These are phyloP conservation scores for Lodderomyces oxycetoniae DNA, from an alignment of 1,139 yeast species.

Conservation along the genomic window DNA sequence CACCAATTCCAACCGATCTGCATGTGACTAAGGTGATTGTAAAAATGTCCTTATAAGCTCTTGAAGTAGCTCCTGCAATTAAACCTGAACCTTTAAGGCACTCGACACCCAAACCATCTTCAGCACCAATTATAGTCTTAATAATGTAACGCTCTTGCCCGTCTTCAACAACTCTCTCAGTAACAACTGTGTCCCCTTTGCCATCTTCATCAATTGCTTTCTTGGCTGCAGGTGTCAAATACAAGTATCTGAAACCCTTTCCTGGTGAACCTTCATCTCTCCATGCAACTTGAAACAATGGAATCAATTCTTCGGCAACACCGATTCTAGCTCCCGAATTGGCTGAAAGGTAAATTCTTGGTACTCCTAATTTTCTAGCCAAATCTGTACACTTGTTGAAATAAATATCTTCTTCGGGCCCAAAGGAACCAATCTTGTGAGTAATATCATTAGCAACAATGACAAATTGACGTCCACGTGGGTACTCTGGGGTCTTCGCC, in stretches of 20 bases:
- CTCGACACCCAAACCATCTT: conserved; percentile 97
- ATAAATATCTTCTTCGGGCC: conserved; percentile 92
- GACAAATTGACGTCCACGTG: conserved; percentile 89
- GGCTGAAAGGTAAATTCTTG: conserved; percentile 92
- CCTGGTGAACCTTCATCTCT: conserved; percentile 67
- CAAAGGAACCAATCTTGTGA: conserved; percentile 95
- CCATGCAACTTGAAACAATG: conserved; percentile 91
- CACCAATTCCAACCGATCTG: conserved; percentile 99
- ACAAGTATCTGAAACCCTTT: conserved; percentile 87
- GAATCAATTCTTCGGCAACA: conserved; percentile 91
- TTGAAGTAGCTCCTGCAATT: conserved; percentile 97
- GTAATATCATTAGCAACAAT: conserved; percentile 96
- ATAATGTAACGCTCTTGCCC: conserved; percentile 82
- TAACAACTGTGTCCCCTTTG: conserved; percentile 57
- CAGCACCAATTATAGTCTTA: conserved; percentile 84
- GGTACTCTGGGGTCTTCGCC: conserved; percentile 95
- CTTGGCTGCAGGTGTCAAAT: conserved; percentile 67
- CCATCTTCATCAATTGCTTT: conserved; percentile 55
- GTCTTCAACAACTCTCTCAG: conserved; percentile 76
- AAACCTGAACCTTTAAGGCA: conserved; percentile 97
- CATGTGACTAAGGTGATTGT: conserved; percentile 95
- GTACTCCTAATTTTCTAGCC: conserved; percentile 87
- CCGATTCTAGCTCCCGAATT: conserved; percentile 99
- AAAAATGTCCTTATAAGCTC: conserved; percentile 95
- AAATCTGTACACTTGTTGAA: conserved; percentile 89